Conservation (phyloP, 2,329 filamentous ascomycete genomes). For the Epicoccum nigrum region DNA sequence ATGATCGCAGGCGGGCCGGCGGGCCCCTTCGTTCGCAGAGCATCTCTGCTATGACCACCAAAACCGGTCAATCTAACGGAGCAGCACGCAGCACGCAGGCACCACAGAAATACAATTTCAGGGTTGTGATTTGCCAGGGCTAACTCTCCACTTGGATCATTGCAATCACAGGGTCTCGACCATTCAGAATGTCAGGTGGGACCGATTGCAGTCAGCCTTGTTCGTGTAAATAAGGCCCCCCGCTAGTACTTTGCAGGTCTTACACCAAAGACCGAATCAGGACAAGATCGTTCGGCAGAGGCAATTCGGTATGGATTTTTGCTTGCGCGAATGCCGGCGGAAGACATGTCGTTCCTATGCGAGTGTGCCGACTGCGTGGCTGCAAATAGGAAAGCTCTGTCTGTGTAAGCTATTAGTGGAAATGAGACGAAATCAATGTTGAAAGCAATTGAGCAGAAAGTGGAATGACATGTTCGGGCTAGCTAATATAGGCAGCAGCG, state of each 20-base stretch:
- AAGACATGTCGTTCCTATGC: conserved; percentile 1
- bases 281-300: conserved; percentile 9
- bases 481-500: conserved; percentile 34
- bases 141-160: conserved; percentile 8
- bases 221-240: conserved; percentile 38
- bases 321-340: background rate
- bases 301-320: conserved; percentile 7
- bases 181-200: conserved; percentile 10
- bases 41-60: conserved; percentile 17
- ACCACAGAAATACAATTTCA: conserved; percentile 11
- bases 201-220: conserved; percentile 40
- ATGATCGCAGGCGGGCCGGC: conserved; percentile 18
- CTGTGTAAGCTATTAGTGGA: conserved; percentile 2
- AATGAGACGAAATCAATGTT: conserved; percentile 1
- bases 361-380: background rate
- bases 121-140: conserved; percentile 17
- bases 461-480: conserved; percentile 17
- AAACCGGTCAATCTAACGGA: conserved; percentile 22
- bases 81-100: conserved; percentile 21
- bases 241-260: conserved; percentile 39
- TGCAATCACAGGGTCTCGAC: conserved; percentile 17
- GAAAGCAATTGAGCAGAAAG: conserved; percentile 8
- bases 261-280: conserved; percentile 24
- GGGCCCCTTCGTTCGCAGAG: conserved; percentile 22
- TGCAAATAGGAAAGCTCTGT: background rate